Evolutionary conservation across 495 filamentous ascomycete species (phyloP).

Genomic region (Neurospora tetrasperma): DNA sequence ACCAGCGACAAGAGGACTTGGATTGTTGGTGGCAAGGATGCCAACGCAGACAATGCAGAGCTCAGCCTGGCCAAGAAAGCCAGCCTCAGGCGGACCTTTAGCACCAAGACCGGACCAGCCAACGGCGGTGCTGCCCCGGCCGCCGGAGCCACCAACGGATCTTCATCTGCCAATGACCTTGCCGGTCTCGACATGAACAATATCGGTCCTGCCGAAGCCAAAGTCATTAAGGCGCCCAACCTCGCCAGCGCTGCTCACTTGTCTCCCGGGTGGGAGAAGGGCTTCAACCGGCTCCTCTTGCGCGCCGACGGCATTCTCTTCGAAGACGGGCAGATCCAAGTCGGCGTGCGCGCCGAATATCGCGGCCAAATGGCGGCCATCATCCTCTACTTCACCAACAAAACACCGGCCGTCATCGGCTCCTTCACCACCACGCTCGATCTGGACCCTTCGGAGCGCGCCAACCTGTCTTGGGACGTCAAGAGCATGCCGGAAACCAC

Average conservation of each 20-base stretch:
- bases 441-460: conserved; percentile 56
- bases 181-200: conserved; percentile 70
- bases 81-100: conserved; percentile 79
- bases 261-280: conserved; percentile 86
- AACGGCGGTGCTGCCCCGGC: conserved; percentile 48
- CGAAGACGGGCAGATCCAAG: conserved; percentile 87
- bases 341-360: conserved; percentile 89
- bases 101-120: conserved; percentile 40
- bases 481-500: conserved; percentile 82
- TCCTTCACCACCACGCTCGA: conserved; percentile 93
- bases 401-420: conserved; percentile 67
- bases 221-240: conserved; percentile 58
- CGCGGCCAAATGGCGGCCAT: conserved; percentile 87
- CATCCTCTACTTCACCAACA: conserved; percentile 93
- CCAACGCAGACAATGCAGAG: conserved; percentile 72
- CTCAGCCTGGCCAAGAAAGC: conserved; percentile 72
- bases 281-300: conserved; percentile 78
- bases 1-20: conserved; percentile 92
- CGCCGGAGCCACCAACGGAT: conserved; percentile 45
- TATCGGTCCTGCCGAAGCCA: conserved; percentile 41
- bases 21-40: conserved; percentile 90
- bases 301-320: conserved; percentile 79
- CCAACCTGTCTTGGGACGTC: conserved; percentile 65
- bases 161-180: conserved; percentile 49
- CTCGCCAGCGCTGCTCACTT: conserved; percentile 87